A percentile compares a stretch with the other conserved stretches of the same genome.
These are phyloP conservation scores for Nematodospora anomalae DNA, from an alignment of 1,139 yeast species.

Conservation along the genomic window DNA sequence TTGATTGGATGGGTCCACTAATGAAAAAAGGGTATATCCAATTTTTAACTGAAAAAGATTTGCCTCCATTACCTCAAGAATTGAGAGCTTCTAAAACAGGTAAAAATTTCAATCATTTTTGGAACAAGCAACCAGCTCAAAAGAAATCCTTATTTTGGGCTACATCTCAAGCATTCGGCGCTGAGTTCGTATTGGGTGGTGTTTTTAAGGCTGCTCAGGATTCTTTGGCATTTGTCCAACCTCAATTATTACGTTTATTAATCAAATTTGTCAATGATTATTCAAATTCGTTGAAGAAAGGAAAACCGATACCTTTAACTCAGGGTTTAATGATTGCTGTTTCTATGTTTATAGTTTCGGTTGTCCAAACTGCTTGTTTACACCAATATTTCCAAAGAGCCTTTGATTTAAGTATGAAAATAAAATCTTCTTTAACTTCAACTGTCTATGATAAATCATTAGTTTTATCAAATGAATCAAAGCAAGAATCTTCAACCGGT, in stretches of 20 bases:
- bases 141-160: conserved; percentile 70
- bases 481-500: conserved; percentile 82
- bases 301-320: conserved; percentile 58
- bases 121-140: conserved; percentile 49
- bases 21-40: conserved; percentile 83
- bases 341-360: conserved; percentile 81
- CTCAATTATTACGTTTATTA: conserved; percentile 74
- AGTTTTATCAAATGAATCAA: conserved; percentile 79
- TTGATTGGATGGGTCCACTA: conserved; percentile 89
- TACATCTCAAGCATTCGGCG: conserved; percentile 67
- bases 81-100: conserved; percentile 57
- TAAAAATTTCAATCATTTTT: conserved; percentile 51
- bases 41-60: conserved; percentile 71
- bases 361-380: conserved; percentile 77
- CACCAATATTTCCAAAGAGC: conserved; percentile 93
- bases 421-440: conserved; percentile 77
- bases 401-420: conserved; percentile 87
- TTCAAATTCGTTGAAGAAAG: conserved; percentile 38
- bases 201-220: conserved; percentile 80
- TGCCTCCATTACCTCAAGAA: conserved; percentile 75
- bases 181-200: conserved; percentile 68
- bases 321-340: conserved; percentile 82
- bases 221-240: conserved; percentile 80
- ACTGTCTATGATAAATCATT: conserved; percentile 80
- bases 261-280: conserved; percentile 84